phyloP scores from a whole-genome alignment of 768 basidiomycete genomes.

The Boletus eberwhitei region DNA sequence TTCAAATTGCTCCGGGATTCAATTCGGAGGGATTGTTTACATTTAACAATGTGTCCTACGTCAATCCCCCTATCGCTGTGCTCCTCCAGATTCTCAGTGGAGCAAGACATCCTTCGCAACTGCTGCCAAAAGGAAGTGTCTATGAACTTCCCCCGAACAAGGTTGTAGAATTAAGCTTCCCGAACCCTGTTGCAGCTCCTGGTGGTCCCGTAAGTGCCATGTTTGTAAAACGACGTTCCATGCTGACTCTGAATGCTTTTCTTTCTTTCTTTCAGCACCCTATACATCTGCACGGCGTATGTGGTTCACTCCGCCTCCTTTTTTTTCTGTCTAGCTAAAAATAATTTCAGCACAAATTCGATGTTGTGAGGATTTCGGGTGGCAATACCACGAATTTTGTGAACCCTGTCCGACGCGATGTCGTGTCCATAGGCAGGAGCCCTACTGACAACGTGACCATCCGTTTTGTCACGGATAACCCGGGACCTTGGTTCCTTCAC shows the following conservation, averaged over 20 bases:
- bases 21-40: conserved; percentile 6
- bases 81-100: conserved; percentile 61
- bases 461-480: conserved; percentile 62
- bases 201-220: conserved; percentile 30
- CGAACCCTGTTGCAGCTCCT: conserved; percentile 26
- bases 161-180: conserved; percentile 46
- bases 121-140: conserved; percentile 50
- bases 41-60: conserved; percentile 32
- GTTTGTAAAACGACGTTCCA: background rate
- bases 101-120: conserved; percentile 39
- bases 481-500: conserved; percentile 59
- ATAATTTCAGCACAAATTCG: conserved; percentile 32
- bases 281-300: conserved; percentile 41
- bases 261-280: conserved; percentile 28
- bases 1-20: conserved; percentile 22
- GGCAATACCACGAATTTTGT: conserved; percentile 31
- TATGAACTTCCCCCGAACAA: conserved; percentile 43
- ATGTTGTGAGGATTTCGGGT: conserved; percentile 35
- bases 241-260: background rate
- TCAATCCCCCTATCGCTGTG: conserved; percentile 45
- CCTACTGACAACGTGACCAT: conserved; percentile 48
- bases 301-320: conserved; percentile 4
- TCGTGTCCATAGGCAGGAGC: conserved; percentile 22
- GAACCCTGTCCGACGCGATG: conserved; percentile 37
- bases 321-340: background rate